phyloP scores from a whole-genome alignment of 305 asterid genomes.

The Rubia tinctorum region DNA sequence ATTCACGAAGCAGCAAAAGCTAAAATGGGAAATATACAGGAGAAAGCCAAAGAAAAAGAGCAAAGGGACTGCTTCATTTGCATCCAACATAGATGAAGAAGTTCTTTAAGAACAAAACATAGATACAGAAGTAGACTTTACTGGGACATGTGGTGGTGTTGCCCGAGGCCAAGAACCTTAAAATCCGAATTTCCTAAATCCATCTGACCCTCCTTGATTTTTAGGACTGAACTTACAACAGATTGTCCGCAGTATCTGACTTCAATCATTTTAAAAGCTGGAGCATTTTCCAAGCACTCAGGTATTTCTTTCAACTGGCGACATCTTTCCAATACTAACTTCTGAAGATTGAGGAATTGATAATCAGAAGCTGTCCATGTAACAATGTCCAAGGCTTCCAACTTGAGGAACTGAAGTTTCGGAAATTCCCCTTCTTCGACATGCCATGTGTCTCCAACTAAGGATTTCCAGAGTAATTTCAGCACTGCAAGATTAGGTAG shows the following conservation, averaged over 20 bases:
- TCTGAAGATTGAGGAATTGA: not conserved
- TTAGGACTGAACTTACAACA: not conserved
- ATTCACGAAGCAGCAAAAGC: not conserved
- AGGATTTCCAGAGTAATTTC: not conserved
- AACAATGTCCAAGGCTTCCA: not conserved
- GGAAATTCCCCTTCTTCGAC: not conserved
- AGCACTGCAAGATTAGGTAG: not conserved
- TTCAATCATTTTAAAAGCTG: not conserved
- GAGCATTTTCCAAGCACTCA: not conserved
- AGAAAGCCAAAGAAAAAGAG: not conserved
- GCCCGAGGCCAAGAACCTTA: not conserved
- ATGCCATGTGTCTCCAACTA: not conserved
- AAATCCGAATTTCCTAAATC: not conserved
- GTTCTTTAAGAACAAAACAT: not conserved
- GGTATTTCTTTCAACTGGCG: not conserved
- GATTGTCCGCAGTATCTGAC: not conserved
- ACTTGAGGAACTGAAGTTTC: not conserved
- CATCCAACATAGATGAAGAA: not conserved
- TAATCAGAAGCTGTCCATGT: not conserved
- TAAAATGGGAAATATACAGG: too few relatives aligned
- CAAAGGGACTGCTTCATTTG: not conserved
- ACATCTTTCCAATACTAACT: not conserved
- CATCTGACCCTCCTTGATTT: not conserved
- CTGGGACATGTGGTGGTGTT: too few relatives aligned
- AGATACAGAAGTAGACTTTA: not conserved